Base-by-base conservation (phyloP, 176 grass and related monocot species). In the Oryza glaberrima region DNA sequence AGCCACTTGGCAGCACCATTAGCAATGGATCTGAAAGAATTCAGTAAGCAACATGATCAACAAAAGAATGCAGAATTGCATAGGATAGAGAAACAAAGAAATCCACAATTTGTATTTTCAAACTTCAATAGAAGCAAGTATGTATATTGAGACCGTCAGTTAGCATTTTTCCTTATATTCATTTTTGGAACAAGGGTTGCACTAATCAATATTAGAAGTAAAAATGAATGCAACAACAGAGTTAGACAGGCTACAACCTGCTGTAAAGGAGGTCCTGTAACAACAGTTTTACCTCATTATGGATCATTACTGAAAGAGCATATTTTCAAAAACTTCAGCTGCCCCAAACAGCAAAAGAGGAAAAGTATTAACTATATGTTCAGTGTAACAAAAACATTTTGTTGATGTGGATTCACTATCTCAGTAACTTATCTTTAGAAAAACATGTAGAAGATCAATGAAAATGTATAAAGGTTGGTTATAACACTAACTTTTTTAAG, bases 1-100 rank as follows among this genome's bases (percentile, higher is more conserved):
- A 94, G 84, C 92, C 92, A 94, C 73, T 94, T 94, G 20, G 88
- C 78, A 34, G 90, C 90, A 8, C 90, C 87, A 41, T 79, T 87
- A 60, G 65, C 81, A 77, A 94, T 63, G 19, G 92, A 94, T 77
- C 92, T 94, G 84, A 77, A 81, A 87, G 28, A 70, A 85, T 81
- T 72, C 32, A 76, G 23, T 46, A 60, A 70, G 7, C 36, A 80
- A 68, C 7, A 73, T 51, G 30, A 40, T 90, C 75, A 90, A 61
- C 14, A 43, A 13, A 49, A 41, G 1, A 52, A 22, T 63, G 20
- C 19, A 44, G 61, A 52, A 22, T 22, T 43, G 44, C 78, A 82
- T 23, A 23, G 64, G 7, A 23, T 52, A 19, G 25, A 15, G 19
- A 75, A 34, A 75, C 45, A 4, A 0, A 41, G 52, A 23, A 36